Evolutionary conservation across 108 stramenopile genomes (phyloP).

Genomic region (Aureococcus anophagefferens): DNA sequence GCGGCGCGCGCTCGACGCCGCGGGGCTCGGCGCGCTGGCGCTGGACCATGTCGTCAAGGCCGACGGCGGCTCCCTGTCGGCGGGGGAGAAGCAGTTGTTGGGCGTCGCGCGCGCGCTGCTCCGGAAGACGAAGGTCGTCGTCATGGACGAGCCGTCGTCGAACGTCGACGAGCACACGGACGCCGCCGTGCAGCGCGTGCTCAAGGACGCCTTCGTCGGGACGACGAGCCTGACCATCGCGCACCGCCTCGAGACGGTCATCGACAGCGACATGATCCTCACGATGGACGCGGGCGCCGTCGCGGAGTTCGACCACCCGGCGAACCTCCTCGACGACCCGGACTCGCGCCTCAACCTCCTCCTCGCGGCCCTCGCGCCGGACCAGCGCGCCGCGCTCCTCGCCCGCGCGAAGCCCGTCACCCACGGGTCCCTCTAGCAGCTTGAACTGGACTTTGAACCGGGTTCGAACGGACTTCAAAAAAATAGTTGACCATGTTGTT

Average conservation of each 20-base stretch:
- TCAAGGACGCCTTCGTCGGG: no score
- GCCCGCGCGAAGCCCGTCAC: no score
- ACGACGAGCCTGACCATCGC: slow-evolving; percentile 16
- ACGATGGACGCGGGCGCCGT: slow-evolving; percentile 39
- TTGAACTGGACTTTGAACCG: no score
- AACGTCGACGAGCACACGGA: slow-evolving; percentile 43
- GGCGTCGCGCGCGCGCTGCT: slow-evolving; percentile 48
- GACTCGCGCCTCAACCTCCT: slow-evolving; percentile 4
- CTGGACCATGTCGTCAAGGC: neutral
- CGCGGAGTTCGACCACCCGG: slow-evolving; percentile 35
- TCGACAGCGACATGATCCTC: slow-evolving; percentile 44
- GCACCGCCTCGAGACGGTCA: slow-evolving; percentile 46
- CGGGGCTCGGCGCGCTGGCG: no score
- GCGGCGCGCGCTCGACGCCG: no score
- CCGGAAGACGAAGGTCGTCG: slow-evolving; percentile 23
- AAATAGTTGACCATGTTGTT: no score
- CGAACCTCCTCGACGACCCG: slow-evolving; percentile 23
- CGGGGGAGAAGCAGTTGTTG: slow-evolving; percentile 39
- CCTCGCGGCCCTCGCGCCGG: no score
- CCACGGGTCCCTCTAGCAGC: no score
- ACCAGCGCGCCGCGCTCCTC: no score
- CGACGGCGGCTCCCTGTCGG: slow-evolving; percentile 20
- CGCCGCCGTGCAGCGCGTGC: slow-evolving; percentile 1
- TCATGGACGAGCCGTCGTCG: slow-evolving; percentile 48
- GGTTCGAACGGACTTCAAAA: no score